These are phyloP conservation scores for Metschnikowia corniflorae DNA, from an alignment of 805 yeast genomes.

Conservation along the genomic window DNA sequence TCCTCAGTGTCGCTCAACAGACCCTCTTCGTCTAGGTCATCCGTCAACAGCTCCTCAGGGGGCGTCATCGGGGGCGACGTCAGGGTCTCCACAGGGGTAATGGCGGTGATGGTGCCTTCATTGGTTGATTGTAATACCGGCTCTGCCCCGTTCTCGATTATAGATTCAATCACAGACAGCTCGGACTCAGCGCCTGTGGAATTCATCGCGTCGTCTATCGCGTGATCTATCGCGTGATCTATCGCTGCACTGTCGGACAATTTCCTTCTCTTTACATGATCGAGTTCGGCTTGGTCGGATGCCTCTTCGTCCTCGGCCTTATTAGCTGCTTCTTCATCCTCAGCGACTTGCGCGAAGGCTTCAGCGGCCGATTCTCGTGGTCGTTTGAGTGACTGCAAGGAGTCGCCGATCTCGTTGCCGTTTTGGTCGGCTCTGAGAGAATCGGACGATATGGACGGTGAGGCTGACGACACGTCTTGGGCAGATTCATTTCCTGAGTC, in stretches of 20 bases:
- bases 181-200: not conserved
- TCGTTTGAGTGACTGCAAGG: not conserved
- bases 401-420: not conserved
- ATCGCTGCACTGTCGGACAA: too few species aligned
- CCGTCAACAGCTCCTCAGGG: not conserved
- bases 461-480: not conserved
- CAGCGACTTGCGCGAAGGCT: slow-evolving; percentile 11
- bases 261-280: not conserved
- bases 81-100: not conserved
- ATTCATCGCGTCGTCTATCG: not conserved
- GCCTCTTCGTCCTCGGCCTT: not conserved
- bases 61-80: not conserved
- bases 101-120: slow-evolving; percentile 5
- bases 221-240: not conserved
- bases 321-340: not conserved
- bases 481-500: slow-evolving; percentile 2
- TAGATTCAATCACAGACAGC: slow-evolving; percentile 4
- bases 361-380: slow-evolving; percentile 7
- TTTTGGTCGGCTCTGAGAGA: not conserved
- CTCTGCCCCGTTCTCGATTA: slow-evolving; percentile 8
- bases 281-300: not conserved
- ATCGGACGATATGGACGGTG: not conserved
- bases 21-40: slow-evolving; percentile 1
- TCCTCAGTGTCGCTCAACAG: slow-evolving; percentile 1
- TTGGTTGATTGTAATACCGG: slow-evolving; percentile 2